Conservation (phyloP, 192 early-diverging fungal genomes). For the Allomyces macrogynus region DNA sequence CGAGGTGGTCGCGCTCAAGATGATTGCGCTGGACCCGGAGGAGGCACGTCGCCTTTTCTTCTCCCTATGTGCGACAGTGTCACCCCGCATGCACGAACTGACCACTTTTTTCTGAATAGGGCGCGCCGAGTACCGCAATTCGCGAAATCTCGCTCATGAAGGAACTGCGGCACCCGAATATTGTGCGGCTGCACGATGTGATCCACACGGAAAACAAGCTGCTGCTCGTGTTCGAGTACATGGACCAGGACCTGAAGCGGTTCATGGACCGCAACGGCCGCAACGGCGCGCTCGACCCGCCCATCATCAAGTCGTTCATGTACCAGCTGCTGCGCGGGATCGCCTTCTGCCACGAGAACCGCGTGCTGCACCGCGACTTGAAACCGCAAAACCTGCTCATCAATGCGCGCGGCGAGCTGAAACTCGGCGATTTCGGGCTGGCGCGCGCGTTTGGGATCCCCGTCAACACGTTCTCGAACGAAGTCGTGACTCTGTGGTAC, state of each 20-base stretch:
- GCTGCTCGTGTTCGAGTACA: constrained; percentile 69
- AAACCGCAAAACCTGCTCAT: constrained; percentile 76
- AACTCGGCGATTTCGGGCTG: constrained; percentile 71
- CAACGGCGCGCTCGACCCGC: constrained; percentile 38
- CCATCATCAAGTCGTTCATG: constrained; percentile 58
- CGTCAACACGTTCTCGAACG: constrained; percentile 87
- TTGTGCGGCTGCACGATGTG: constrained; percentile 63
- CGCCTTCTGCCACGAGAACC: constrained; percentile 66
- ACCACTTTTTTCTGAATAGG: constrained; percentile 38
- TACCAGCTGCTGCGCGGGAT: constrained; percentile 62
- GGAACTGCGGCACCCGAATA: constrained; percentile 81
- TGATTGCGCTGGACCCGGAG: constrained; percentile 65
- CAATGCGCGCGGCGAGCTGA: constrained; percentile 53
- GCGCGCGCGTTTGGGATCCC: constrained; percentile 67
- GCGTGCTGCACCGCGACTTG: constrained; percentile 63
- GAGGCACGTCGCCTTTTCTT: constrained; percentile 3
- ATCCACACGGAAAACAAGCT: constrained; percentile 71
- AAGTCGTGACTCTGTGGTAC: constrained; percentile 98
- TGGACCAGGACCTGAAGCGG: constrained; percentile 72
- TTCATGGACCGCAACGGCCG: constrained; percentile 60
- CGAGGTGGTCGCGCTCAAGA: constrained; percentile 85
- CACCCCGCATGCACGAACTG: too few relatives aligned
- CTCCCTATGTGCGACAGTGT: too few relatives aligned
- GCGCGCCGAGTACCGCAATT: constrained; percentile 90
- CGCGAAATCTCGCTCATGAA: constrained; percentile 96